Evolutionary conservation across 2,329 filamentous ascomycete species (phyloP).

Genomic region (Penicillium oxalicum): DNA sequence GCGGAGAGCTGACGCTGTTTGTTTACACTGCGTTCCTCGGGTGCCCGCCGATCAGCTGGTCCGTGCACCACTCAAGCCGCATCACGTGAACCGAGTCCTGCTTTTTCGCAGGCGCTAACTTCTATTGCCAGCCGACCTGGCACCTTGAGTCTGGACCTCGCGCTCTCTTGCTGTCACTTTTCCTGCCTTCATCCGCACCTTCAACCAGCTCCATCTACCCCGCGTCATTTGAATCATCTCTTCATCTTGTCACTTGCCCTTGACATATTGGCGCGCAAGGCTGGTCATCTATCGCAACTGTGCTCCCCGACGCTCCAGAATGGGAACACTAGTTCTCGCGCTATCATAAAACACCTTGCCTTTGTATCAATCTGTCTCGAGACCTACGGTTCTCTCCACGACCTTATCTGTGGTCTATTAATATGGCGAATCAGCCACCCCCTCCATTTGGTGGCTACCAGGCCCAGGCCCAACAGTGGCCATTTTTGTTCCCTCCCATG

Average conservation of each 20-base stretch:
- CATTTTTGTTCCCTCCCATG: conserved; percentile 26
- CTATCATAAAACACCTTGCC: too few species aligned
- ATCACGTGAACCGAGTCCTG: conserved; percentile 25
- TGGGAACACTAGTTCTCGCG: conserved; percentile 5
- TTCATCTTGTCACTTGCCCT: too few species aligned
- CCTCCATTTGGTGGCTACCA: conserved; percentile 39
- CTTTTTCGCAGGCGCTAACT: conserved; percentile 16
- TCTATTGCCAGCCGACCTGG: background rate
- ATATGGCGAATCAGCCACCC: conserved; percentile 46
- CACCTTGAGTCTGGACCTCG: background rate
- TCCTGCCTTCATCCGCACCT: too few species aligned
- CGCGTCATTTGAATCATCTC: too few species aligned
- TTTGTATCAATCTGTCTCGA: background rate
- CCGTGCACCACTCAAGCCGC: conserved; percentile 2
- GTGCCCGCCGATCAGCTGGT: conserved; percentile 28
- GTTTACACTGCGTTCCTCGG: conserved; percentile 36
- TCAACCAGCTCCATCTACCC: background rate
- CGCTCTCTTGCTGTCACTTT: background rate
- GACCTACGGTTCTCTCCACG: background rate
- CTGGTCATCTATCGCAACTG: too few species aligned
- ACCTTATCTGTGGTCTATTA: conserved; percentile 1
- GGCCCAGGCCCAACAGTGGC: conserved; percentile 35
- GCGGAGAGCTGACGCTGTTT: conserved; percentile 27
- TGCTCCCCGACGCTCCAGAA: conserved; percentile 12
- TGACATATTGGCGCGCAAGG: too few species aligned